Base-by-base conservation (phyloP, 208 protist species). In the Leptomonas pyrrhocoris region DNA sequence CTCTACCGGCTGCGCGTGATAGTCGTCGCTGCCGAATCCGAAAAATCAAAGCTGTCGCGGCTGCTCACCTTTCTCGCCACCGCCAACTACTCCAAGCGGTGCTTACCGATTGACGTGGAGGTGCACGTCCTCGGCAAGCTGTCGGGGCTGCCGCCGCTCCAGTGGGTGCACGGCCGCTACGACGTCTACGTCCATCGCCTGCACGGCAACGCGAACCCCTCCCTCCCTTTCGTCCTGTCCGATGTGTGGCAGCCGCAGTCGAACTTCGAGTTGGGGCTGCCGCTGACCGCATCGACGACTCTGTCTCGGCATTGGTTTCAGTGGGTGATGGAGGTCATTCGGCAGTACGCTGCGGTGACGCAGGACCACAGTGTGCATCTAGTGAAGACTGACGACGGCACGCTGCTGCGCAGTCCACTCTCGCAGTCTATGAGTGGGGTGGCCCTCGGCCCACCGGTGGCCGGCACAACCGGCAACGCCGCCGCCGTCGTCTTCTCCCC, bases 201-300 rank as follows among this genome's bases (percentile, higher is more conserved):
- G 53, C 34, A 53, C 66, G 73, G 18, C 53, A 71, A 59, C 21
- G 46, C 19, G 38, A 79, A 21, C 50, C 74, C 9, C 43, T 81
- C 27, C 40, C 40, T 46, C 25, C 34, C 40, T 43, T 53, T 19
- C 15, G 4, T 61, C 15, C 66, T 85, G 58, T 66, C 82, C 27
- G 74, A 90, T 49, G 46, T 74, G 13, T 96, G 91, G 89, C 53
- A 84, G 18, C 88, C 91, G 18, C 56, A 62, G 19, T 81, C 70
- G 6, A 59, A 86, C 21, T 78, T 74, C 28, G 84, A 94, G 76
- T 34, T 92, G 12, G 82, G 59, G 19, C 46, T 85, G 30, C 84
- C 89, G 53, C 62, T 96, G n/a, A 83, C 90, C 18, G 74, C 84
- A 8, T 68, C 80, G 38, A 62, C 69, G 0, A 58, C 36, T 13